A percentile compares a stretch with the other conserved stretches of the same genome.
Evolutionary conservation across 192 early-diverging fungal species (phyloP).

Genomic region (Piromyces finnis): DNA sequence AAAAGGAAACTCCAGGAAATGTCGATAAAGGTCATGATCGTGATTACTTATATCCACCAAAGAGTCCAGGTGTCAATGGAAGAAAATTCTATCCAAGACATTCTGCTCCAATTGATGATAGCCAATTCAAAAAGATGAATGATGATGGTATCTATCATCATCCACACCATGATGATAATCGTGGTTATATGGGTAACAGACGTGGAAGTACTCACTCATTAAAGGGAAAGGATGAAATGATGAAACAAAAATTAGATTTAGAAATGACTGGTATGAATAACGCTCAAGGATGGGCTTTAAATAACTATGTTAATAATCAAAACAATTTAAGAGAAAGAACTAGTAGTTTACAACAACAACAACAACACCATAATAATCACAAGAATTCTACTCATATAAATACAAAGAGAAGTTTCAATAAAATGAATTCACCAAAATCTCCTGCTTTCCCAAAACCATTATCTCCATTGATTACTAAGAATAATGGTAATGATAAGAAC

Average conservation of each 20-base stretch:
- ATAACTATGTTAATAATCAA: not conserved
- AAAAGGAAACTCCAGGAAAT: slow-evolving; percentile 39
- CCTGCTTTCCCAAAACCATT: not conserved
- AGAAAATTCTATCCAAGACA: not conserved
- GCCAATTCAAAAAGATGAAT: not conserved
- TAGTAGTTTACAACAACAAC: slow-evolving; percentile 5
- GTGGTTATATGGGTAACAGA: not conserved
- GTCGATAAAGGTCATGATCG: not conserved
- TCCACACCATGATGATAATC: not conserved
- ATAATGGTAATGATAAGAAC: not conserved
- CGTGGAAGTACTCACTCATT: not conserved
- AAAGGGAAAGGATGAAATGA: not conserved
- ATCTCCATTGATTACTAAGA: not conserved
- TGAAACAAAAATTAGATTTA: not conserved
- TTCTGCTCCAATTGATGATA: not conserved
- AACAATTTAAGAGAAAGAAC: not conserved
- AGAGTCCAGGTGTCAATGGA: not conserved
- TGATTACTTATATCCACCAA: not conserved
- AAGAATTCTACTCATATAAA: not conserved
- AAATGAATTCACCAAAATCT: slow-evolving; percentile 1
- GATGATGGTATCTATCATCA: not conserved
- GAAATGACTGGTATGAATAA: not conserved
- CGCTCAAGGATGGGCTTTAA: slow-evolving; percentile 8
- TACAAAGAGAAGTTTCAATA: not conserved
- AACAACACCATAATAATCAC: not conserved